Evolutionary conservation across 495 filamentous ascomycete genomes (phyloP), one percentile per base, ranked within the genome.

Genomic region (Podospora bellae-mahoneyi): DNA sequence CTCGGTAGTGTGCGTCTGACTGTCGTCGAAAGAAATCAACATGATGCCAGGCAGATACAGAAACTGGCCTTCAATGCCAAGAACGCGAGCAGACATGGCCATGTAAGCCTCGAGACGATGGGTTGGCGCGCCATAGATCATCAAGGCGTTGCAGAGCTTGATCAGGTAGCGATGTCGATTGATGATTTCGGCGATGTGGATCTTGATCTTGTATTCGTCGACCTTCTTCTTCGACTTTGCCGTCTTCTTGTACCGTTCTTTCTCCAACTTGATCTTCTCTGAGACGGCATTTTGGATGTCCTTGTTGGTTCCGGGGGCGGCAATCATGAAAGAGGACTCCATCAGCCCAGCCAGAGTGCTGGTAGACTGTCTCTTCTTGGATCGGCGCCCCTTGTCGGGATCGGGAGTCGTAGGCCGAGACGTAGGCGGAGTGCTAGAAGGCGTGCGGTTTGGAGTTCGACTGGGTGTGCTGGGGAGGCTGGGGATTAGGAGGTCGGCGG

Each of bases 11-110:
- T 97, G 94, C 9, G 92, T 96, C 27, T 88, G 85, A 27, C 86
- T 84, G 78, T 98, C 94, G 73, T 96, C 94, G 74, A 98, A 97
- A 4, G 92, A 93, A 67, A 97, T 90, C 68, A 98, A 91, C 94
- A 97, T 98, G 73, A 92, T 96, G 20, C 92, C 92, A 2, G 94
- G 94, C 26, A 97, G 88, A 75, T 97, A 97, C 56, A 97, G 79
- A 72, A 96, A 97, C 68, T 96, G 93, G 56, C 89, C 91, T 68
- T 97, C 91, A 60, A 97, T 93, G 77, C 94, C 90, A 58, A 98
- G 84, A 4, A 96, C 91, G 3, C 92, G 86, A 28, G 94, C 89
- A 16, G 91, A 92, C 92, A 94, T 96, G 65, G 84, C 88, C 90
- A 98, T 91, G 73, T 97, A 97, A 71, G 84, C 84, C 75, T 93